phyloP scores from a whole-genome alignment of 2,329 filamentous ascomycete genomes.

The Colletotrichum spinosum region DNA sequence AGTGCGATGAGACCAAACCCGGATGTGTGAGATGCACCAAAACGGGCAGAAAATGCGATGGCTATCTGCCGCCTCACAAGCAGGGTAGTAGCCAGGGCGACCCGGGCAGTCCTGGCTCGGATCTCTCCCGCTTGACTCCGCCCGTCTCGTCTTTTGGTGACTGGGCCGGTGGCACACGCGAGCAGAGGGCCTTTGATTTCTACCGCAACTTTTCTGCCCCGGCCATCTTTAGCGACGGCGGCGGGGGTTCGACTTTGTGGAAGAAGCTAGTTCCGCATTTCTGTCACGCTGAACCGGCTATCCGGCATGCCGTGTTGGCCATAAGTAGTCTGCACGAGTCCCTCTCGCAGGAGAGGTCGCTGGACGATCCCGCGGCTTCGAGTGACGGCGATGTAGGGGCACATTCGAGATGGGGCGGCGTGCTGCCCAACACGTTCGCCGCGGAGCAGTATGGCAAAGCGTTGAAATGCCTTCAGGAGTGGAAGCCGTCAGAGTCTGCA shows the following conservation, averaged over 20 bases:
- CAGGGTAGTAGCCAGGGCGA: slow-evolving; percentile 30
- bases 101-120: slow-evolving; percentile 29
- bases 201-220: slow-evolving; percentile 52
- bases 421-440: slow-evolving; percentile 45
- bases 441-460: slow-evolving; percentile 62
- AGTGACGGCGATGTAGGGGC: not conserved
- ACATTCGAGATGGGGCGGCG: not conserved
- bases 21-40: slow-evolving; percentile 64
- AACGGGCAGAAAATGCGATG: slow-evolving; percentile 68
- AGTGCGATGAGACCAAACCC: slow-evolving; percentile 68
- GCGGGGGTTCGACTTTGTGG: slow-evolving; percentile 58
- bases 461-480: slow-evolving; percentile 55
- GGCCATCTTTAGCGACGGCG: slow-evolving; percentile 51
- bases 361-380: not conserved
- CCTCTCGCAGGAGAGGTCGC: slow-evolving; percentile 28
- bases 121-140: slow-evolving; percentile 31
- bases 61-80: slow-evolving; percentile 53
- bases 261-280: slow-evolving; percentile 57
- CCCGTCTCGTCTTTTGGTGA: slow-evolving; percentile 16
- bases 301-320: slow-evolving; percentile 62
- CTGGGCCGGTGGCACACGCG: slow-evolving; percentile 23
- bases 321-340: slow-evolving; percentile 60
- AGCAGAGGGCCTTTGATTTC: slow-evolving; percentile 46
- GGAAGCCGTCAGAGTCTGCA: slow-evolving; percentile 41
- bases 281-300: slow-evolving; percentile 56